A percentile compares a stretch with the other conserved stretches of the same genome.
phyloP scores from a whole-genome alignment of 2,329 filamentous ascomycete species.

The Peltaster fructicola region DNA sequence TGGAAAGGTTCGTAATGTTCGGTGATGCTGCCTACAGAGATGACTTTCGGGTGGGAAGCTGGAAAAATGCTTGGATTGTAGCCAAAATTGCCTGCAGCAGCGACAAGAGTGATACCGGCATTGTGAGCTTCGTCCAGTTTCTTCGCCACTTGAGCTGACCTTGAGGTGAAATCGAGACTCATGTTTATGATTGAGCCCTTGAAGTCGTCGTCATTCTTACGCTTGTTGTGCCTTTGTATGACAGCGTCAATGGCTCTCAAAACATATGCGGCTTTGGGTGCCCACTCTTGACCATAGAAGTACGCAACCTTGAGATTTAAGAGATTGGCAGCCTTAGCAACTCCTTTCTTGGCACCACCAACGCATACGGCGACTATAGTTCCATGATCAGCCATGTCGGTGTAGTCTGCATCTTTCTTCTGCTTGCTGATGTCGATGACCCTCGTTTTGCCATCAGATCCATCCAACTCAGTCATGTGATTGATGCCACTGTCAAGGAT shows the following conservation, averaged over 20 bases:
- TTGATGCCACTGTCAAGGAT: neutral
- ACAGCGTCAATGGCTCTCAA: neutral
- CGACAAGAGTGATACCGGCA: neutral
- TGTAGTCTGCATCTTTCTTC: neutral
- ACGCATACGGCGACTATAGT: neutral
- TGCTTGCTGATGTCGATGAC: neutral
- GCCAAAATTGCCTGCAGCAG: neutral
- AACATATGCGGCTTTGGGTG: neutral
- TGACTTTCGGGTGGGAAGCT: neutral
- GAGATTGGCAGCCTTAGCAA: neutral
- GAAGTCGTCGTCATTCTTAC: neutral
- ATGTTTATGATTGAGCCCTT: neutral
- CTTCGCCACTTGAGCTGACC: neutral
- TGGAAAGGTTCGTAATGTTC: constrained; percentile 1
- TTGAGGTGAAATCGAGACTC: neutral
- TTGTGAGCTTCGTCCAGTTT: neutral
- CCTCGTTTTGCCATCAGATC: neutral
- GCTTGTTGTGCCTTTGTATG: neutral
- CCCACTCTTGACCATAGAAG: neutral
- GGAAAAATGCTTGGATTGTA: neutral
- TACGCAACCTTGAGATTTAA: neutral
- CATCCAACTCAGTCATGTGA: neutral
- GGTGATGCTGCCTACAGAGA: neutral
- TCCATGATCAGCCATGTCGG: neutral
- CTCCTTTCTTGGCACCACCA: neutral